These are phyloP conservation scores for Gilbertella persicaria DNA, from an alignment of 371 early-diverging fungal species.

Conservation along the genomic window DNA sequence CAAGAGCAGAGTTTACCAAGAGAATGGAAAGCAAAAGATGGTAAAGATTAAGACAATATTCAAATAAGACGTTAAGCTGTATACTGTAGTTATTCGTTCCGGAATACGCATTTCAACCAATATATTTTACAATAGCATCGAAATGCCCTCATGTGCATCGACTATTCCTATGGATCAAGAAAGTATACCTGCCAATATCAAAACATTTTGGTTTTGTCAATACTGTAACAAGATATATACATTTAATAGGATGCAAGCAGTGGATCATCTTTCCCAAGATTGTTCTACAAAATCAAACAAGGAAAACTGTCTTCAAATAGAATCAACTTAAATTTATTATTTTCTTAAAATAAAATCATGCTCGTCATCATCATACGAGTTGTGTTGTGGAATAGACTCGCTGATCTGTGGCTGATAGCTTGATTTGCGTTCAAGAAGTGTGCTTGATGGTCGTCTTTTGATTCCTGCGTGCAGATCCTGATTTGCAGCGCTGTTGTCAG, in stretches of 20 bases:
- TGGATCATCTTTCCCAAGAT: constrained; percentile 5
- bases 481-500: no score
- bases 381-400: no score
- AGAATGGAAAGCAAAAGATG: constrained; percentile 46
- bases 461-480: no score
- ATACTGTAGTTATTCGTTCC: constrained; percentile 29
- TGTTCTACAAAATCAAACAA: not conserved
- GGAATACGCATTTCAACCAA: constrained; percentile 41
- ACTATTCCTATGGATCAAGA: constrained; percentile 29
- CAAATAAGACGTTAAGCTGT: no score
- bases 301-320: not conserved
- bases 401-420: no score
- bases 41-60: constrained; percentile 21
- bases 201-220: constrained; percentile 45
- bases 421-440: no score
- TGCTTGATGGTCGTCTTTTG: no score
- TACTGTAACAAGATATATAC: constrained; percentile 17
- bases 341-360: no score
- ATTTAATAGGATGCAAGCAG: constrained; percentile 12
- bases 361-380: no score
- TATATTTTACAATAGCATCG: constrained; percentile 36
- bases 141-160: constrained; percentile 35
- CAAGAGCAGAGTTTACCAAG: constrained; percentile 27
- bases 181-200: constrained; percentile 22
- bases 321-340: not conserved